Conservation (phyloP, 139 green algal genomes). For the Astrephomene gubernaculifera region DNA sequence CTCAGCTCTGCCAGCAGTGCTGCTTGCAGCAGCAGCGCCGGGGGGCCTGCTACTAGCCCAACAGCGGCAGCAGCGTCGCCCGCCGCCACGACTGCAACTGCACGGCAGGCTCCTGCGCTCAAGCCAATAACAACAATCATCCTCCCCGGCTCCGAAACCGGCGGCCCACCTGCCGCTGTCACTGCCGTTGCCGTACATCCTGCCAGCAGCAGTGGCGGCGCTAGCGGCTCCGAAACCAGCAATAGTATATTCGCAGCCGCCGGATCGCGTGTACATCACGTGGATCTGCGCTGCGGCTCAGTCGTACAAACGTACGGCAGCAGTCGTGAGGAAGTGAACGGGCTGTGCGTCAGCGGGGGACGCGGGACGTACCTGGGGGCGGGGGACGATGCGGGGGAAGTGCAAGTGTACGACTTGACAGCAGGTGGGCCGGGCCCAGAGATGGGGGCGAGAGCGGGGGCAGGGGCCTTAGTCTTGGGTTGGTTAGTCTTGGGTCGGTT, state of each 20-base stretch:
- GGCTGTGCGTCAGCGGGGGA: slow-evolving; percentile 54
- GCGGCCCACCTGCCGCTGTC: slow-evolving; percentile 2
- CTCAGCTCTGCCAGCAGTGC: neutral
- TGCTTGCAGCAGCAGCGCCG: neutral
- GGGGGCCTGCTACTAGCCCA: neutral
- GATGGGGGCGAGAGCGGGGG: no score
- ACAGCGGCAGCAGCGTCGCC: neutral
- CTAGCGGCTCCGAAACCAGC: neutral
- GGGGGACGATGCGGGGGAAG: slow-evolving; percentile 68
- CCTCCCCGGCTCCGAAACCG: slow-evolving; percentile 2
- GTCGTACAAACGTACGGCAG: slow-evolving; percentile 36
- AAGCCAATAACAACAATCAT: neutral
- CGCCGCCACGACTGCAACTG: no score
- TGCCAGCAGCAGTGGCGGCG: no score
- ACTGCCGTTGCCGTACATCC: neutral
- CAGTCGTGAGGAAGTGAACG: slow-evolving; percentile 67
- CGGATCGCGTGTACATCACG: neutral
- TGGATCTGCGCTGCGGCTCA: slow-evolving; percentile 26
- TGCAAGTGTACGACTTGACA: slow-evolving; percentile 61
- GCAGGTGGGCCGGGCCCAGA: neutral
- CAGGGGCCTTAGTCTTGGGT: no score
- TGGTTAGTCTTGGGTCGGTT: no score
- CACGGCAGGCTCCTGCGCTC: neutral
- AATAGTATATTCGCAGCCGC: neutral
- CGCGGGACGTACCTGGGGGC: slow-evolving; percentile 60